Percentiles rank a stretch among this genome's conserved stretches.
phyloP scores from a whole-genome alignment of 192 early-diverging fungal genomes.

The Dispira simplex region DNA sequence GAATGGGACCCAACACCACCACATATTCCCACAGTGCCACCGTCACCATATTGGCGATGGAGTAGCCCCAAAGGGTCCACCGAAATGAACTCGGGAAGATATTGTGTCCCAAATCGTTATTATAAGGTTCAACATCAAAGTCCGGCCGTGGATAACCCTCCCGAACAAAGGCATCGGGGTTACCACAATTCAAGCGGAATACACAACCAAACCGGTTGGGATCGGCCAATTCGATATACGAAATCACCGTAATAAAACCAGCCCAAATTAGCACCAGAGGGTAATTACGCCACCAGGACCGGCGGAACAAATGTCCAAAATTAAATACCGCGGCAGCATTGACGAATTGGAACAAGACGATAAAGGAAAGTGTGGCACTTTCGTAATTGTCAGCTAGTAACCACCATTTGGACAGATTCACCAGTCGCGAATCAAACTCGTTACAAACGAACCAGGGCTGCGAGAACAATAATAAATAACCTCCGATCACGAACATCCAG shows the following conservation, averaged over 20 bases:
- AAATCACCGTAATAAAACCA: slow-evolving; percentile 29
- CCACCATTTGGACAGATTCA: slow-evolving; percentile 56
- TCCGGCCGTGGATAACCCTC: slow-evolving; percentile 19
- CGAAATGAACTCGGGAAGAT: slow-evolving; percentile 38
- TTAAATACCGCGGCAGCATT: slow-evolving; percentile 47
- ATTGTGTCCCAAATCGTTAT: slow-evolving; percentile 39
- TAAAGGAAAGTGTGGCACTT: slow-evolving; percentile 31
- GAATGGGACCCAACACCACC: slow-evolving; percentile 31
- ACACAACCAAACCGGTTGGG: slow-evolving; percentile 36
- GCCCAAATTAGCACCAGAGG: slow-evolving; percentile 33
- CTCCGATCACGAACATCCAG: slow-evolving; percentile 34
- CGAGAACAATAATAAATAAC: slow-evolving; percentile 33
- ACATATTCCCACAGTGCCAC: slow-evolving; percentile 27
- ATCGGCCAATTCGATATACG: slow-evolving; percentile 32
- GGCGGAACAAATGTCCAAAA: slow-evolving; percentile 46
- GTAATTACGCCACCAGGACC: slow-evolving; percentile 39
- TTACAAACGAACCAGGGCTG: slow-evolving; percentile 49
- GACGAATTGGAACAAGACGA: slow-evolving; percentile 51
- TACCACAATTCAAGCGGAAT: slow-evolving; percentile 62
- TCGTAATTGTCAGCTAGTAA: slow-evolving; percentile 61
- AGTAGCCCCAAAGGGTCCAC: slow-evolving; percentile 34
- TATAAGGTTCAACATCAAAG: slow-evolving; percentile 31
- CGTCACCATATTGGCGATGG: slow-evolving; percentile 26
- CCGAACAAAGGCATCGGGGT: slow-evolving; percentile 19
- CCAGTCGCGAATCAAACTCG: slow-evolving; percentile 43